Conservation (phyloP, 805 yeast species). For the Candida maris region DNA sequence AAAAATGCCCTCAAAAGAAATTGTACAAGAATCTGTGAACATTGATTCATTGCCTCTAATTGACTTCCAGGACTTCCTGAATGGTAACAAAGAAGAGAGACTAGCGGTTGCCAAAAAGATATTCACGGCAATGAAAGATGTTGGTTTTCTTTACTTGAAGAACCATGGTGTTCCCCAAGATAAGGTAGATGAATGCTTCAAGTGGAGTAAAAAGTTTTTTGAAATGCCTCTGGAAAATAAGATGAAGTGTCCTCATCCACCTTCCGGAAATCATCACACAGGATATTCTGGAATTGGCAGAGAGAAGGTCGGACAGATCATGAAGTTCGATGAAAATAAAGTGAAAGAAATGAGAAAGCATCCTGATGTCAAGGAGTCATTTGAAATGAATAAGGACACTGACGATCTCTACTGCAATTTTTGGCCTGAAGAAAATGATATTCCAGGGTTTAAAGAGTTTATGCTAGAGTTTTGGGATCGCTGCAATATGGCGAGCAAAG, state of each 20-base stretch:
- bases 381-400: conserved; percentile 29
- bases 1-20: too few species aligned
- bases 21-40: neutral
- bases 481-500: conserved; percentile 25
- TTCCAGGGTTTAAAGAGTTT: conserved; percentile 27
- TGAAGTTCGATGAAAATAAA: conserved; percentile 19
- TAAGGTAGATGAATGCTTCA: conserved; percentile 16
- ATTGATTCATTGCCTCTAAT: conserved; percentile 21
- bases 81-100: conserved; percentile 23
- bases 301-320: conserved; percentile 19
- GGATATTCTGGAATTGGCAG: conserved; percentile 27
- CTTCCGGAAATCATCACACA: conserved; percentile 22
- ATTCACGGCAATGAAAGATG: conserved; percentile 23
- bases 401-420: conserved; percentile 15
- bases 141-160: conserved; percentile 21
- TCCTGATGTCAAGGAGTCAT: conserved; percentile 35
- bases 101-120: conserved; percentile 22
- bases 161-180: conserved; percentile 19
- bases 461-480: conserved; percentile 14
- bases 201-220: conserved; percentile 27
- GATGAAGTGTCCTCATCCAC: conserved; percentile 22
- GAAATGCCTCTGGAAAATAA: conserved; percentile 20
- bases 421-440: conserved; percentile 24
- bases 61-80: conserved; percentile 26
- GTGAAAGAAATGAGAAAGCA: conserved; percentile 11